phyloP scores from a whole-genome alignment of 331 rosid species.

The Saraca asoca region DNA sequence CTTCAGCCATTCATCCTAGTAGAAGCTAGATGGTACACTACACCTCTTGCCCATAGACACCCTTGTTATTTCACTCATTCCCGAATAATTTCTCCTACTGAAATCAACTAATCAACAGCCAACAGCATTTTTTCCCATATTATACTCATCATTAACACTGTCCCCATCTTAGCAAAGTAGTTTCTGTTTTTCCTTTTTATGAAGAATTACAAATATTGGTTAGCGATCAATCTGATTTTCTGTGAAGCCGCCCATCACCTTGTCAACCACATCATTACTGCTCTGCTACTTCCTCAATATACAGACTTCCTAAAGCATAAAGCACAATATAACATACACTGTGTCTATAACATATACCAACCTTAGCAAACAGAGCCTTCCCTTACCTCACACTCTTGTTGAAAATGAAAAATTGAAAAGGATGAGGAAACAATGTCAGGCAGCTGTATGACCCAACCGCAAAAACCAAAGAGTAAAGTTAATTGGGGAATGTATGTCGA shows the following conservation, averaged over 20 bases:
- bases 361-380: no score
- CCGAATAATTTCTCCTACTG: no score
- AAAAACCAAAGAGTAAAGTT: background rate
- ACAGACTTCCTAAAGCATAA: no score
- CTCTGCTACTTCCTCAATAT: no score
- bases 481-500: background rate
- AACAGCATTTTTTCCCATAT: no score
- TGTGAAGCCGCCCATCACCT: background rate
- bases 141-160: background rate
- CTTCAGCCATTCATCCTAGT: conserved; percentile 3
- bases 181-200: background rate
- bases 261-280: no score
- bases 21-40: conserved; percentile 13
- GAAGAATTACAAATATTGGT: no score
- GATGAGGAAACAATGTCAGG: background rate
- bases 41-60: background rate
- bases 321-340: no score
- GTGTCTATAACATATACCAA: background rate
- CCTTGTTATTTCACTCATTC: background rate
- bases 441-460: background rate
- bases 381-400: no score
- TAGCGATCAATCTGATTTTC: background rate
- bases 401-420: no score
- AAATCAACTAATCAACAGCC: conserved; percentile 4
- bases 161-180: background rate